Percentiles rank a stretch among this genome's conserved stretches.
These are phyloP conservation scores for Artemisia argyi DNA, from an alignment of 129 eudicot species.

Conservation along the genomic window DNA sequence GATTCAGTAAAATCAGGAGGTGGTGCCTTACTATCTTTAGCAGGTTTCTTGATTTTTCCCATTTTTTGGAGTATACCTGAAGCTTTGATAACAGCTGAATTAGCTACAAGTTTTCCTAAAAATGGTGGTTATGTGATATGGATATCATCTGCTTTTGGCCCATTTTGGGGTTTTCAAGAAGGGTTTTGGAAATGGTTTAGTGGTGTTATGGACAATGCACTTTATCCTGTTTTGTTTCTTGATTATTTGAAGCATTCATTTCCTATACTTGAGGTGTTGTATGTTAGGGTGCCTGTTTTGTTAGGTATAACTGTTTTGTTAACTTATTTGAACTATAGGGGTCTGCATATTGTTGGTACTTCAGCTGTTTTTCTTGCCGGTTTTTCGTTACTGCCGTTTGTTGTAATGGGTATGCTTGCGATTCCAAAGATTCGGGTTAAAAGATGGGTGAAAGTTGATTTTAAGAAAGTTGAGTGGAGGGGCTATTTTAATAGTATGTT, in stretches of 20 bases:
- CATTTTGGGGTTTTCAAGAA: conserved; percentile 94
- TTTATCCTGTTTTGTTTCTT: conserved; percentile 83
- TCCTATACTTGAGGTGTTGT: conserved; percentile 46
- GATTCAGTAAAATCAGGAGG: conserved; percentile 91
- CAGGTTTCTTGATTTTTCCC: conserved; percentile 82
- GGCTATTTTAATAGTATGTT: conserved; percentile 84
- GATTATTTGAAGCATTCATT: conserved; percentile 81
- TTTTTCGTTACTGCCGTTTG: conserved; percentile 77
- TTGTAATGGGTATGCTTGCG: conserved; percentile 66
- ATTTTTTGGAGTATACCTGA: conserved; percentile 93
- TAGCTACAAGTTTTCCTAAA: conserved; percentile 82
- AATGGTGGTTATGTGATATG: conserved; percentile 95
- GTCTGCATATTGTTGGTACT: conserved; percentile 75
- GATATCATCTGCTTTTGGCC: conserved; percentile 93
- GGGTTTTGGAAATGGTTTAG: conserved; percentile 98
- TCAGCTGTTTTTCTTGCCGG: conserved; percentile 77
- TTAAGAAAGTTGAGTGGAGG: conserved; percentile 70
- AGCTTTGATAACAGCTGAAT: conserved; percentile 86
- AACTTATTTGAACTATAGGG: conserved; percentile 81
- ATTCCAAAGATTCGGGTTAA: conserved; percentile 62
- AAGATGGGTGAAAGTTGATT: conserved; percentile 63
- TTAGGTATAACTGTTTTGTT: conserved; percentile 64
- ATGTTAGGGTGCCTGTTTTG: conserved; percentile 71
- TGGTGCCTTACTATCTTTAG: conserved; percentile 74
- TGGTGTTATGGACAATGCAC: conserved; percentile 96